Evolutionary conservation across 2,329 filamentous ascomycete species (phyloP).

Genomic region (Beauveria bassiana): DNA sequence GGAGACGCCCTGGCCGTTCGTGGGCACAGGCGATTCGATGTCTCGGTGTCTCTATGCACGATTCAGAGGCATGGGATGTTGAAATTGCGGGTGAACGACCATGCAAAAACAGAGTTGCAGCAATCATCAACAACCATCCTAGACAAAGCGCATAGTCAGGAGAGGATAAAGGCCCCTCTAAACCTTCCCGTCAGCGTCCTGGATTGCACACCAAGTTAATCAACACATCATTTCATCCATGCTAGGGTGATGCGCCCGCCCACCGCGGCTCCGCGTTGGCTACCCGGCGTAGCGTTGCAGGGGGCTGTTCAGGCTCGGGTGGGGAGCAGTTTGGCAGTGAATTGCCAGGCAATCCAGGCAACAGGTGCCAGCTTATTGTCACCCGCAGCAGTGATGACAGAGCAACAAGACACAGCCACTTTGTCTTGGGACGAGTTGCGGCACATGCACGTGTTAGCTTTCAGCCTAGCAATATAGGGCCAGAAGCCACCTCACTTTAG

Average conservation of each 20-base stretch:
- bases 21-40: not conserved
- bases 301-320: not conserved
- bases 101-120: not conserved
- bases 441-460: not conserved
- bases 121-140: not conserved
- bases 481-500: not conserved
- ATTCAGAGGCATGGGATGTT: not conserved
- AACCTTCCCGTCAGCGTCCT: not conserved
- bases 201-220: not conserved
- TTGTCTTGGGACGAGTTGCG: not conserved
- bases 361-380: not conserved
- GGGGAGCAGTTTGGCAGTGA: not conserved
- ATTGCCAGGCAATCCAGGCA: not conserved
- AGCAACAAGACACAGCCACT: not conserved
- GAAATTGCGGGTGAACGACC: not conserved
- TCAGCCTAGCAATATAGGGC: not conserved
- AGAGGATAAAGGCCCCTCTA: not conserved
- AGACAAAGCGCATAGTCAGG: not conserved
- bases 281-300: constrained; percentile 1
- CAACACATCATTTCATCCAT: not conserved
- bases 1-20: not conserved
- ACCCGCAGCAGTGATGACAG: not conserved
- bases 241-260: not conserved
- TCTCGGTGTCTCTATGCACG: not conserved
- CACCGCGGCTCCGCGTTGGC: constrained; percentile 6